A percentile compares a stretch with the other conserved stretches of the same genome.
Conservation (phyloP, 441 rosid species). For the Mallotus japonicus region DNA sequence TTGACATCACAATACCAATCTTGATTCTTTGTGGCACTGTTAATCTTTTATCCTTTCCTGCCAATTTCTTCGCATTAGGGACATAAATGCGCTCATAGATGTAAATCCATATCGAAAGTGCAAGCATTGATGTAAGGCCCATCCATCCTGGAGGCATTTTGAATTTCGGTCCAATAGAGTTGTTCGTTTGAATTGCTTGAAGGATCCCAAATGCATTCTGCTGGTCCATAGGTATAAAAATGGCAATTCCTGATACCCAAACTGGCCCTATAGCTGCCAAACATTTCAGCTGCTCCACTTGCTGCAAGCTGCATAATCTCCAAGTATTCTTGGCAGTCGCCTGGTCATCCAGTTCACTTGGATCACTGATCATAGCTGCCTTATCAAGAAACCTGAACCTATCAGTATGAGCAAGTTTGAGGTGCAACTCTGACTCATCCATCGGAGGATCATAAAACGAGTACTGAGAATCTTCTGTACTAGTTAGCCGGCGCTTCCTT, state of each 20-base stretch:
- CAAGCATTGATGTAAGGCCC: constrained; percentile 45
- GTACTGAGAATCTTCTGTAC: neutral
- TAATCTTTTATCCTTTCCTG: constrained; percentile 33
- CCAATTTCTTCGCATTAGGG: constrained; percentile 21
- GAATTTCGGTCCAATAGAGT: constrained; percentile 26
- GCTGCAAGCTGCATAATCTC: constrained; percentile 48
- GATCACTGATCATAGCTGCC: constrained; percentile 38
- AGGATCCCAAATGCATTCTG: constrained; percentile 42
- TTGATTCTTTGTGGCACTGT: constrained; percentile 37
- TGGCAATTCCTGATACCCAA: constrained; percentile 44
- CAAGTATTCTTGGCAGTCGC: constrained; percentile 40
- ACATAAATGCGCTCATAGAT: constrained; percentile 38
- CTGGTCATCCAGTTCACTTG: constrained; percentile 30
- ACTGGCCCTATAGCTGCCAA: constrained; percentile 42
- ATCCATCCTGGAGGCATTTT: constrained; percentile 54
- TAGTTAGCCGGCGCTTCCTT: constrained; percentile 21
- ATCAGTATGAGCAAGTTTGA: constrained; percentile 30
- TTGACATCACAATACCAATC: constrained; percentile 44
- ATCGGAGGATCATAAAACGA: constrained; percentile 35
- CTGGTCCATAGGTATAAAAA: constrained; percentile 51
- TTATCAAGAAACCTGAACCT: constrained; percentile 42
- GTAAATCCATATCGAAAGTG: constrained; percentile 44
- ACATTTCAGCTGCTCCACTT: constrained; percentile 48
- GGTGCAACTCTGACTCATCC: neutral
- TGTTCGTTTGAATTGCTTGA: constrained; percentile 48